These are phyloP conservation scores for Leptomonas pyrrhocoris DNA, from an alignment of 208 protist genomes.

Conservation along the genomic window DNA sequence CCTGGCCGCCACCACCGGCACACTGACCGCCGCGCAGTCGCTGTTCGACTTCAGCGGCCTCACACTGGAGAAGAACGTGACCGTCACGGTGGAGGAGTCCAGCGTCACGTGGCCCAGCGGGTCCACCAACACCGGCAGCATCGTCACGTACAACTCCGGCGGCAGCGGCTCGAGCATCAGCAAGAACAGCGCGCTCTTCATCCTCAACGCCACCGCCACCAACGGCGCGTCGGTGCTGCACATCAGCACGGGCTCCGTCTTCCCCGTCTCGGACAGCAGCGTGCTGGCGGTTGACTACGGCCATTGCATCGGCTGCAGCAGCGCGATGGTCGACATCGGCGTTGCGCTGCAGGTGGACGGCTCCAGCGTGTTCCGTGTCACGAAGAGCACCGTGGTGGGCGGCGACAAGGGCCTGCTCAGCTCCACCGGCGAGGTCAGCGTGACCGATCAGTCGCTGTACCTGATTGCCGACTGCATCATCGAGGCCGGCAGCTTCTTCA, in stretches of 20 bases:
- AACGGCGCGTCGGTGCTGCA: slow-evolving; percentile 21
- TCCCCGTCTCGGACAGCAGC: too few relatives aligned
- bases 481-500: too few relatives aligned
- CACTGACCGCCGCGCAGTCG: slow-evolving; percentile 16
- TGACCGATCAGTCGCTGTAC: too few relatives aligned
- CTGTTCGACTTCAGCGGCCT: slow-evolving; percentile 36
- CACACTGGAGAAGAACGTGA: slow-evolving; percentile 13
- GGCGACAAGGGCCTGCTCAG: too few relatives aligned
- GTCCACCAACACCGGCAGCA: slow-evolving; percentile 15
- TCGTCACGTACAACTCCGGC: slow-evolving; percentile 5
- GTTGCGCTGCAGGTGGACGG: too few relatives aligned
- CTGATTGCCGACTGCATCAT: too few relatives aligned
- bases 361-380: too few relatives aligned
- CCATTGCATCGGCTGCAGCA: too few relatives aligned
- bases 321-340: too few relatives aligned
- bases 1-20: slow-evolving; percentile 22
- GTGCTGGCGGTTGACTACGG: too few relatives aligned
- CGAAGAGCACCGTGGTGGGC: too few relatives aligned
- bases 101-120: neutral
- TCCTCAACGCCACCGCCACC: slow-evolving; percentile 20
- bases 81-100: neutral
- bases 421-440: too few relatives aligned
- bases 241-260: slow-evolving; percentile 4
- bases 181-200: slow-evolving; percentile 11
- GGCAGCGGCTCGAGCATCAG: slow-evolving; percentile 8